Evolutionary conservation across 257 asterid genomes (phyloP).

Genomic region (Catharanthus roseus): DNA sequence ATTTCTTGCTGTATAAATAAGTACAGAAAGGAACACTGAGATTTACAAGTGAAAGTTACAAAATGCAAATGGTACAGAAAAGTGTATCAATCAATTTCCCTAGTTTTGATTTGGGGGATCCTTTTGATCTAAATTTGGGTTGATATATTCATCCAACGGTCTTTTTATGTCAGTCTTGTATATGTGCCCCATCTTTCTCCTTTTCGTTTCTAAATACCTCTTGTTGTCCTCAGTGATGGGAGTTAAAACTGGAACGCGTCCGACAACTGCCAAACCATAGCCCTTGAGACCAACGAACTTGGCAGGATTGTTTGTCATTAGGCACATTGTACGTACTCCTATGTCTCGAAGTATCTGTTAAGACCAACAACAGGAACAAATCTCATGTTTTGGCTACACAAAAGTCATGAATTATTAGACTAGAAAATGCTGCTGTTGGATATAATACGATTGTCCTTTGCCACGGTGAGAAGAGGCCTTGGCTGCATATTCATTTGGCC

Average conservation of each 20-base stretch:
- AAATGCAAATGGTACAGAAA: background rate
- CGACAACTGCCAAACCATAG: constrained; percentile 72
- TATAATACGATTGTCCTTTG: background rate
- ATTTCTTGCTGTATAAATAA: background rate
- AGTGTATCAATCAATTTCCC: constrained; percentile 11
- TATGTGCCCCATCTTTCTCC: constrained; percentile 72
- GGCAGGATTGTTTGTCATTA: constrained; percentile 91
- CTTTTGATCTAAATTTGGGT: constrained; percentile 26
- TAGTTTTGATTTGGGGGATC: constrained; percentile 16
- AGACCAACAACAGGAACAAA: too few species aligned
- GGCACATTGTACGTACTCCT: constrained; percentile 72
- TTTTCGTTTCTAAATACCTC: constrained; percentile 66
- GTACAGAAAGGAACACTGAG: background rate
- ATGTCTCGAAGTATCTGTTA: constrained; percentile 66
- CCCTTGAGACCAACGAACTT: constrained; percentile 71
- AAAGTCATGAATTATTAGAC: background rate
- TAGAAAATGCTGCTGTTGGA: background rate
- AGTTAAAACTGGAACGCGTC: constrained; percentile 68
- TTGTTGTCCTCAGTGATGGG: constrained; percentile 78
- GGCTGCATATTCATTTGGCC: background rate
- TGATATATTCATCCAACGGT: constrained; percentile 31
- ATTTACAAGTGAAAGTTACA: background rate
- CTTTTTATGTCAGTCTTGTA: constrained; percentile 58
- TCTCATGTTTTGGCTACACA: background rate
- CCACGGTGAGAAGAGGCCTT: background rate